These are phyloP conservation scores for Niebla homalea DNA, from an alignment of 495 filamentous ascomycete genomes.

Conservation along the genomic window DNA sequence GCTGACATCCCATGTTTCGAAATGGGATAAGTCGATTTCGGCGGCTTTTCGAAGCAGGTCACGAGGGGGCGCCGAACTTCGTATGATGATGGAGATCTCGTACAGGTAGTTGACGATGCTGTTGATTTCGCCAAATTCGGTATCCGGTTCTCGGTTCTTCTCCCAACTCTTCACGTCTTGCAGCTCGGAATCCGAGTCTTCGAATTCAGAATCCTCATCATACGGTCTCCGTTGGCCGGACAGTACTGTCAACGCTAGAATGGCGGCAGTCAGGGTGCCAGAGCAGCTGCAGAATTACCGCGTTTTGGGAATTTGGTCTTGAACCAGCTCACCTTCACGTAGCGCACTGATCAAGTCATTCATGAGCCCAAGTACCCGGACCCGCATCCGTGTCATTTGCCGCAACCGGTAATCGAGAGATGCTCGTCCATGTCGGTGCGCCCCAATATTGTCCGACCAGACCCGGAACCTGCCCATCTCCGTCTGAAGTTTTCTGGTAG, in stretches of 20 bases:
- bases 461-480: constrained; percentile 3
- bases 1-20: constrained; percentile 15
- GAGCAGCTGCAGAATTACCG: neutral
- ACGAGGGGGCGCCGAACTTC: constrained; percentile 16
- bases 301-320: neutral
- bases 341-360: neutral
- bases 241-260: constrained; percentile 10
- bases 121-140: neutral
- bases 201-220: neutral
- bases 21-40: constrained; percentile 13
- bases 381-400: neutral
- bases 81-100: constrained; percentile 1
- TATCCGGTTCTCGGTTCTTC: too few species aligned
- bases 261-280: constrained; percentile 1
- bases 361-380: neutral
- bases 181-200: neutral
- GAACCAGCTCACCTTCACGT: too few species aligned
- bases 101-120: neutral
- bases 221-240: constrained; percentile 7
- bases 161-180: neutral
- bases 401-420: constrained; percentile 6
- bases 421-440: neutral
- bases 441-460: constrained; percentile 6
- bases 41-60: constrained; percentile 19
- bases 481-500: neutral